These are phyloP conservation scores for Trematosphaeria pertusa DNA, from an alignment of 2,329 filamentous ascomycete genomes.

Conservation along the genomic window DNA sequence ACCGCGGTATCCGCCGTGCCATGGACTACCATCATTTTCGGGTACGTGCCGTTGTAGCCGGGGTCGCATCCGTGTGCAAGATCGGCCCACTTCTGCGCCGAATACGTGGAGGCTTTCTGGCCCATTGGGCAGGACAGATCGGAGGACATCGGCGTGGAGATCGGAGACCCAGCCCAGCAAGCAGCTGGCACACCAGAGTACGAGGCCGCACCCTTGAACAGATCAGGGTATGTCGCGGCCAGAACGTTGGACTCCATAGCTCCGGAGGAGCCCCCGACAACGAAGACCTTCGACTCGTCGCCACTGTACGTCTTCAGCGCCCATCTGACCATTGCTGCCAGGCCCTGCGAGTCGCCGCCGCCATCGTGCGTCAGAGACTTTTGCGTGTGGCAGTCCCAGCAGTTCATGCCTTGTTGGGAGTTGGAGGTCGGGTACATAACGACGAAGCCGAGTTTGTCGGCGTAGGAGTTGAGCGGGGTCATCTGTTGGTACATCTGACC, in stretches of 20 bases:
- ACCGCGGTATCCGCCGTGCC: slow-evolving; percentile 37
- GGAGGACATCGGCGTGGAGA: slow-evolving; percentile 4
- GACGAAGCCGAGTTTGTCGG: slow-evolving; percentile 63
- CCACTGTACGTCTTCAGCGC: slow-evolving; percentile 57
- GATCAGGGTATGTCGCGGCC: slow-evolving; percentile 18
- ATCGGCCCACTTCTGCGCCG: slow-evolving; percentile 31
- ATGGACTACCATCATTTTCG: slow-evolving; percentile 42
- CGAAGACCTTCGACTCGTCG: slow-evolving; percentile 59
- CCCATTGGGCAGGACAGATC: slow-evolving; percentile 20
- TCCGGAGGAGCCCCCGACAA: slow-evolving; percentile 51
- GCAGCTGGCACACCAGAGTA: slow-evolving; percentile 23
- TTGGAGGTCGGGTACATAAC: slow-evolving; percentile 62
- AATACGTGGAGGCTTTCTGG: slow-evolving; percentile 9
- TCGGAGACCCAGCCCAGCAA: slow-evolving; percentile 50
- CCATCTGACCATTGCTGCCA: slow-evolving; percentile 61
- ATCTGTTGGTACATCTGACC: slow-evolving; percentile 56
- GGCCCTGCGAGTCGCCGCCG: slow-evolving; percentile 61
- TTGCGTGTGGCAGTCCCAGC: slow-evolving; percentile 65
- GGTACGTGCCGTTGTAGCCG: slow-evolving; percentile 37
- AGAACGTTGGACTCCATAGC: slow-evolving; percentile 25
- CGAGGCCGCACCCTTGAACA: slow-evolving; percentile 14
- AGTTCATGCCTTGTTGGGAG: slow-evolving; percentile 43
- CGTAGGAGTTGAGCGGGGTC: slow-evolving; percentile 59
- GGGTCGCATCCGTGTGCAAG: slow-evolving; percentile 40
- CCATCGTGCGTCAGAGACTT: slow-evolving; percentile 61